phyloP scores from a whole-genome alignment of 1,284 basidiomycete species.

The Leccinum pachyderme region DNA sequence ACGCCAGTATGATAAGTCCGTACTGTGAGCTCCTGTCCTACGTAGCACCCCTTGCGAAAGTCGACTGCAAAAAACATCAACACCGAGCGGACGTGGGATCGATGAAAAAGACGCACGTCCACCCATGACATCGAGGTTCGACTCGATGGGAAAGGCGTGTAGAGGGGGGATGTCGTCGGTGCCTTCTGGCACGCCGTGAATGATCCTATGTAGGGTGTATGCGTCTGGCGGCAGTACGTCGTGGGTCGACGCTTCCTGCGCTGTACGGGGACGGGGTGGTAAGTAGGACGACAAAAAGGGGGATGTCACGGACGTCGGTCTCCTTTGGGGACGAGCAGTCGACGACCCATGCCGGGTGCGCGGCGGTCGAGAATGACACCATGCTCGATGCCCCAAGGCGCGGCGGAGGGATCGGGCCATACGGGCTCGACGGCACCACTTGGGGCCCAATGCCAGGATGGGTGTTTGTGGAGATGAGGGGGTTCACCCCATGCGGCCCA shows the following conservation, averaged over 20 bases:
- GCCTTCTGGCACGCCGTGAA: slow-evolving; percentile 89
- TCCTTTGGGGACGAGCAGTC: slow-evolving; percentile 69
- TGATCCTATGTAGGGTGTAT: slow-evolving; percentile 79
- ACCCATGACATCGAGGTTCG: slow-evolving; percentile 91
- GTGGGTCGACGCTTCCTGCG: slow-evolving; percentile 52
- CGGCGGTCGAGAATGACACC: slow-evolving; percentile 65
- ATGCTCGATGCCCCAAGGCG: slow-evolving; percentile 63
- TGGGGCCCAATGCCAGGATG: slow-evolving; percentile 54
- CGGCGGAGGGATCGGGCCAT: slow-evolving; percentile 48
- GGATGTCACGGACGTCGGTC: slow-evolving; percentile 59
- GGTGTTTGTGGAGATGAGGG: slow-evolving; percentile 35
- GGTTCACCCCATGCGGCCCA: slow-evolving; percentile 78
- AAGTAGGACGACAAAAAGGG: slow-evolving; percentile 1
- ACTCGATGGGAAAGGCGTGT: slow-evolving; percentile 89
- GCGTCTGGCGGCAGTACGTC: slow-evolving; percentile 51
- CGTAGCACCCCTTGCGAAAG: slow-evolving; percentile 97
- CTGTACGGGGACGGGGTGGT: slow-evolving; percentile 36
- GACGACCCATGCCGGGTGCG: slow-evolving; percentile 74
- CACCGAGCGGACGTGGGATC: background rate
- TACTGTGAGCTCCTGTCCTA: slow-evolving; percentile 97
- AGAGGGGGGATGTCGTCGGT: slow-evolving; percentile 72
- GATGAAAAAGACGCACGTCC: slow-evolving; percentile 58
- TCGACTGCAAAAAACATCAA: slow-evolving; percentile 61
- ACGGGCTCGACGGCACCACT: slow-evolving; percentile 70
- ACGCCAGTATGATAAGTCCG: slow-evolving; percentile 95